A percentile compares a stretch with the other conserved stretches of the same genome.
Conservation (phyloP, 2,329 filamentous ascomycete species). For the Pseudogymnoascus sp. region DNA sequence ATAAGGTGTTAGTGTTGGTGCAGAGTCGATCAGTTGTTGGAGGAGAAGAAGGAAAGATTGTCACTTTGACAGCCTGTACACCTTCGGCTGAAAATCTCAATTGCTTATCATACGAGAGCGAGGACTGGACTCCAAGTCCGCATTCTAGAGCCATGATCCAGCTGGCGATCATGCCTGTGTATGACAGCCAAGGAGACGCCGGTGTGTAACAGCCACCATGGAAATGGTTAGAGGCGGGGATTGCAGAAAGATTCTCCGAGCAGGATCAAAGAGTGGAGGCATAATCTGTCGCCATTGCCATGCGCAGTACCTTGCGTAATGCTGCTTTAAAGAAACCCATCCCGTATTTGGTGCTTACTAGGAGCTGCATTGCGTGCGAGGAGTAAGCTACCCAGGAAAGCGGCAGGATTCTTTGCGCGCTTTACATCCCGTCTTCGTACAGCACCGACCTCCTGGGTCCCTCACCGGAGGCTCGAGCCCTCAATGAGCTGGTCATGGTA, state of each 20-base stretch:
- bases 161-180: background rate
- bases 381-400: background rate
- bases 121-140: background rate
- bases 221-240: background rate
- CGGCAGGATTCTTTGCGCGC: background rate
- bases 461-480: background rate
- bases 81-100: background rate
- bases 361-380: background rate
- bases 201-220: background rate
- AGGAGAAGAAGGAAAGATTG: background rate
- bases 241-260: background rate
- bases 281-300: background rate
- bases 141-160: background rate
- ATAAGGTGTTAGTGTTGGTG: conserved; percentile 7
- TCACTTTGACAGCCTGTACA: background rate
- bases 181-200: background rate
- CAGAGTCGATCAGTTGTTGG: background rate
- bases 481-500: background rate
- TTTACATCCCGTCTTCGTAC: background rate
- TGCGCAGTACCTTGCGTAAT: background rate
- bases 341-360: background rate
- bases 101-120: background rate
- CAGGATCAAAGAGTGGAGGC: background rate
- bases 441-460: background rate
- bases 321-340: background rate